Evolutionary conservation across 257 asterid genomes (phyloP), one percentile per base, ranked within the genome.

Genomic region (Ballota nigra): DNA sequence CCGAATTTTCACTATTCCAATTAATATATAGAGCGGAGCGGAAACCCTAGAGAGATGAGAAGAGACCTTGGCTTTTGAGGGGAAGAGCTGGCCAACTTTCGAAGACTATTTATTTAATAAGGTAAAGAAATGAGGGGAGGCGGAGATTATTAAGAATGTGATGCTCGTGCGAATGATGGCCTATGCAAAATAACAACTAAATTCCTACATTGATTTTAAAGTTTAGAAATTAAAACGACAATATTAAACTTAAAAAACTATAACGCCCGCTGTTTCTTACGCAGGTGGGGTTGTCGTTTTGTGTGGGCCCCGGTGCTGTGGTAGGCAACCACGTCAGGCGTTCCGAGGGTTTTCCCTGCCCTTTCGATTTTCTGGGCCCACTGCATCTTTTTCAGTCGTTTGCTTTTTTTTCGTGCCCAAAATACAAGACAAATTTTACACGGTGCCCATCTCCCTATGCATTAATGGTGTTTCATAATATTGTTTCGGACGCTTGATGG

Each of bases 141-240:
- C 91, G 86, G 91, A 86, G 84, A 66, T 83, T 66, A 72, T 70
- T 66, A 76, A 66, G 78, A 66, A 70, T 22, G 68, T 45, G 75
- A 8, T 51, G 51, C 78, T 72, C 63, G 61, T 61, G 69, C 4
- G 38, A 52, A n/a, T n/a, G n/a, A n/a, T 28, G 63, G 63, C 75
- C 74, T 68, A 16, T 61, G 63, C 70, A 65, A 57, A 36, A 56
- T 47, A 41, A 55, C 53, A 60, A 68, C 41, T n/a, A 57, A 73
- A 61, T 53, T 24, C 5, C 23, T 41, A 31, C 74, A 57, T 71
- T 29, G 69, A 47, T 77, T 57, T 71, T 71, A 3, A 67, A 72
- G 74, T 58, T n/a, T 3, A 49, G 43, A 26, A 68, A 47, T 12
- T 24, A 51, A 53, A 51, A 63, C 58, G 65, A 69, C 74, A 36